These are phyloP conservation scores for Castanea mollissima DNA, from an alignment of 306 rosid genomes.

Conservation along the genomic window DNA sequence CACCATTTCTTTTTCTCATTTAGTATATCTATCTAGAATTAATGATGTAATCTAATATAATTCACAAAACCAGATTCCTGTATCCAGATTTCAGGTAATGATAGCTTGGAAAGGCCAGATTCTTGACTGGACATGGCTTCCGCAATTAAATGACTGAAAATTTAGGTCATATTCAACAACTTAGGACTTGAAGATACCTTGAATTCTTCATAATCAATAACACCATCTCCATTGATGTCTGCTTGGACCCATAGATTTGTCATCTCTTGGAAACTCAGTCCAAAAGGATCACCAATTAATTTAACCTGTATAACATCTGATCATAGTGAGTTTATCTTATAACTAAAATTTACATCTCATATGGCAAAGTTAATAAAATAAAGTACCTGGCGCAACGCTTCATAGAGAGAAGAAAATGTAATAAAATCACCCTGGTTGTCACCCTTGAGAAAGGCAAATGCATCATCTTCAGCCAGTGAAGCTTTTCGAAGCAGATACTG, in stretches of 20 bases:
- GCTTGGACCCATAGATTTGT: constrained; percentile 85
- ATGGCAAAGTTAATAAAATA: neutral
- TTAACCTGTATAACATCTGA: constrained; percentile 51
- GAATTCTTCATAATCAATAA: constrained; percentile 70
- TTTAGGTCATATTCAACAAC: neutral
- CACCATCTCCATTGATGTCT: constrained; percentile 70
- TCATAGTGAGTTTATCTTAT: constrained; percentile 20
- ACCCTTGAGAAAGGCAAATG: constrained; percentile 79
- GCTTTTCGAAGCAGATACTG: constrained; percentile 76
- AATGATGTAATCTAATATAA: neutral
- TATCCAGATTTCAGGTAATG: neutral
- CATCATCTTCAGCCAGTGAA: constrained; percentile 72
- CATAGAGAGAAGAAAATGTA: constrained; percentile 58
- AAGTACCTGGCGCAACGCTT: constrained; percentile 74
- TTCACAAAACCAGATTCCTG: neutral
- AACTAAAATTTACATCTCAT: neutral
- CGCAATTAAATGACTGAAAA: neutral
- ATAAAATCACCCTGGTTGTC: constrained; percentile 55
- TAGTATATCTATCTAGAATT: neutral
- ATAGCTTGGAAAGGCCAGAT: neutral
- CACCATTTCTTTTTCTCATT: neutral
- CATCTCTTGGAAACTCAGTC: constrained; percentile 70
- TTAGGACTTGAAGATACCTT: constrained; percentile 49
- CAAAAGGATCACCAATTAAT: constrained; percentile 59
- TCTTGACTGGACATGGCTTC: neutral